Evolutionary conservation across 1,284 basidiomycete genomes (phyloP), one percentile per base, ranked within the genome.

Genomic region (Pseudozyma flocculosa): DNA sequence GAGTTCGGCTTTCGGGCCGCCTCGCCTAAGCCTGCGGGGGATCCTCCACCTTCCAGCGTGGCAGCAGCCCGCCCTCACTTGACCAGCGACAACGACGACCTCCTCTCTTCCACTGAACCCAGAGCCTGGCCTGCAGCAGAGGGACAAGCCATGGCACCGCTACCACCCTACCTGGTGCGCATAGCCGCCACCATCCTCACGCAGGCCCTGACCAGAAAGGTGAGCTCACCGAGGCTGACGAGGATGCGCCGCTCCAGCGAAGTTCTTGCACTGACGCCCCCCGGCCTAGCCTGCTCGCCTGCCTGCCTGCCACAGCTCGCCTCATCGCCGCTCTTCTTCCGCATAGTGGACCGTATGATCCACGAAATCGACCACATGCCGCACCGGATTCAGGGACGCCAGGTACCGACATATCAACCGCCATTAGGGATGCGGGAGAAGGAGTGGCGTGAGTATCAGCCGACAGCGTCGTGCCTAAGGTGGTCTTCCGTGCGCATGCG

Each of bases 361-460:
- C 69, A 72, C 54, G 69, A 72, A 23, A 59, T 64, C 34, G 69
- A 72, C 43, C 69, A 72, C 49, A 51, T 69, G 50, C 66, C 66
- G 17, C 60, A 67, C 26, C 43, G 69, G 15, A 23, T 72, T 7
- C 60, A 72, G 29, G 69, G 69, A 1, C 52, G 56, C 11, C 64
- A 63, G 21, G 59, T 70, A 2, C 68, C 67, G 2, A 46, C 60
- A 1, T 72, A 68, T n/a, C 61, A 61, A 23, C 53, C 63, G 24
- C 67, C 67, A 45, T 40, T 67, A 17, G 67, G 61, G 0, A 59
- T 57, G 54, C 48, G 66, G n/a, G 68, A 70, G 36, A 67, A 48
- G 40, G 68, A 66, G 26, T 61, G 62, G 65, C 48, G 59, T 19
- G 48, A 57, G 21, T 61, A 54, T 34, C 15, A 3, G 32, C 11